Evolutionary conservation across 1,139 yeast species (phyloP), one percentile per base, ranked within the genome.

Genomic region (Geotrichum citri-aurantii): DNA sequence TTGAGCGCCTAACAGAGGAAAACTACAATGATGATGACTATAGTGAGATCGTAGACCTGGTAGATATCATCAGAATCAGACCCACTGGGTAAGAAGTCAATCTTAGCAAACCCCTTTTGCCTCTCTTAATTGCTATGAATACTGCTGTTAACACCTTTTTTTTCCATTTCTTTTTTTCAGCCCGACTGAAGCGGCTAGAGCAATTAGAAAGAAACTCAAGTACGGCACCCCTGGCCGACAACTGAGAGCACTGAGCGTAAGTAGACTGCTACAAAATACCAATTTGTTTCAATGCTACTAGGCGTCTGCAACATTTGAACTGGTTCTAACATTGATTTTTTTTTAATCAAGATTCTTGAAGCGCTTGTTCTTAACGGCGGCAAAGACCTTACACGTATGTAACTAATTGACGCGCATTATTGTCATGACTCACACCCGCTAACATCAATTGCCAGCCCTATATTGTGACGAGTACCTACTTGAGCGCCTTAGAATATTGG

Each of bases 171-270:
- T 42, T 54, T 48, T 48, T 27, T 23, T 10, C 21, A 69, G 95
- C 0, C 83, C 90, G 1, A 75, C 78, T 11, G 98, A 92, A 71
- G 95, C 96, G 1, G 97, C 97, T 0, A 78, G 98, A 56, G 95
- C 96, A 0, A 77, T 93, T 46, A 80, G 99, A 57, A 93, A 93
- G 76, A 84, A 85, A 69, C 77, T 93, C 70, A 93, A 93, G 74
- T 88, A 93, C 70, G 98, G 98, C n/a, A 66, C 77, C 1, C 70
- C 73, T 1, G 76, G 76, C 33, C 85, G 83, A 62, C 93, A 87
- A 68, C 65, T 80, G 56, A 79, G 88, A 57, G 88, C 96, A 0
- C 73, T 92, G 63, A 81, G 81, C 21, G 68, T 68, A 63, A 37
- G 71, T 55, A 5, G 42, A n/a, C 23, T 46, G 8, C 23, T 29